Base-by-base conservation (phyloP, 305 asterid species). In the Solanum aculeatissimum region DNA sequence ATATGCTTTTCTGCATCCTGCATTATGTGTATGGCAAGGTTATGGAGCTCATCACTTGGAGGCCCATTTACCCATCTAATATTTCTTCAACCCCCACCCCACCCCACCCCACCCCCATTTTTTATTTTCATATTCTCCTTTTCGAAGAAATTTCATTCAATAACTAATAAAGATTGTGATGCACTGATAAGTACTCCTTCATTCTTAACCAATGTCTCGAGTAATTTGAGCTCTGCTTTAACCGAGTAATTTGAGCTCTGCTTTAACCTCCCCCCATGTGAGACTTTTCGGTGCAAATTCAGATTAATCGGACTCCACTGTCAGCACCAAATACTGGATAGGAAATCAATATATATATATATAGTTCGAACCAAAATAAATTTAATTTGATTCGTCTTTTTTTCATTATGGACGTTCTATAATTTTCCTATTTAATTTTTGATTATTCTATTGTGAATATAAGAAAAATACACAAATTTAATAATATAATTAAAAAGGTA, bases 11-110 rank as follows among this genome's bases (percentile, higher is more conserved):
- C 82, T 83, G 82, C 57, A 80, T 38, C 83, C 55, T 65, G 75
- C 71, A 75, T 47, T 45, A 4, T 75, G 45, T 65, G 82, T 72
- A 77, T 54, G 84, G 65, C 66, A 51, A 65, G 68, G 72, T 49
- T 38, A 43, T 51, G 80, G 51, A 63, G 72, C 84, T 85, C 88
- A 86, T 65, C 19, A 75, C 38, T 83, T 49, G 27, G 63, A 77
- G 62, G 75, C 74, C 89, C 89, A 60, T 83, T 77, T 77, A 77
- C 60, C 35, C 18, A 49, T 77, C 82, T 53, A 51, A 16, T 16
- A 3, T 27, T 75, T 72, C 57, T 72, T 68, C 27, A 8, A 19
- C 13, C 43, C 40, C 69, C 70, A 2, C 66, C 9, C 55, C 80
- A 55, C 55, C 66, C 65, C 9, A 12, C 7, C 18, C n/a, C 1